Conservation (phyloP, 441 rosid genomes). For the Euphorbia celastroides region DNA sequence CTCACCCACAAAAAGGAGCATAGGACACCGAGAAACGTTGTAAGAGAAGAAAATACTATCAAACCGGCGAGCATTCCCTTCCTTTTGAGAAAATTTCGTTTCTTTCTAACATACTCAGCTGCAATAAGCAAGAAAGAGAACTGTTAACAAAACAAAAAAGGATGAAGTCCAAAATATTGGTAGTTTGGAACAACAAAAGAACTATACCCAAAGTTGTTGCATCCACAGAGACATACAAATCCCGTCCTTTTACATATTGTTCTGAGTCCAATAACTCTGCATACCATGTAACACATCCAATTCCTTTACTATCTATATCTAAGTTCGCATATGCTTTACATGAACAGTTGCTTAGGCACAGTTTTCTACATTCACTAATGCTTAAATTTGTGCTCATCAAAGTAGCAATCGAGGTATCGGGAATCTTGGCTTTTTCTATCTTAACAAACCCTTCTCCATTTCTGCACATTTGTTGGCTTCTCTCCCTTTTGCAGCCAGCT, state of each 20-base stretch:
- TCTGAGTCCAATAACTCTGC: conserved; percentile 18
- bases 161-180: too few relatives aligned
- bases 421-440: conserved; percentile 17
- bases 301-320: not conserved
- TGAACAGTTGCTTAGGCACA: conserved; percentile 24
- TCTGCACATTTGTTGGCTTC: conserved; percentile 4
- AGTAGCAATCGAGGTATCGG: conserved; percentile 17
- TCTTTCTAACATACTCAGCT: conserved; percentile 8
- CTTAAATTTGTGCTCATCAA: conserved; percentile 3
- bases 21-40: not conserved
- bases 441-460: conserved; percentile 24
- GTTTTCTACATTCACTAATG: conserved; percentile 12
- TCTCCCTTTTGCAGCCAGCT: conserved; percentile 23
- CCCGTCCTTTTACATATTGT: not conserved
- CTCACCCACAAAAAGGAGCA: not conserved
- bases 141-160: not conserved
- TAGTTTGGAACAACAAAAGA: not conserved
- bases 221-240: conserved; percentile 17
- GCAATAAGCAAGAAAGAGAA: not conserved
- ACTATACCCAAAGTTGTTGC: conserved; percentile 11
- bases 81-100: not conserved
- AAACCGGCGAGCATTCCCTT: conserved; percentile 3
- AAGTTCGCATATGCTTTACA: conserved; percentile 14
- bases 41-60: not conserved
- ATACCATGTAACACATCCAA: conserved; percentile 23